These are phyloP conservation scores for Amanita jacksonii DNA, from an alignment of 768 basidiomycete species.

Conservation along the genomic window DNA sequence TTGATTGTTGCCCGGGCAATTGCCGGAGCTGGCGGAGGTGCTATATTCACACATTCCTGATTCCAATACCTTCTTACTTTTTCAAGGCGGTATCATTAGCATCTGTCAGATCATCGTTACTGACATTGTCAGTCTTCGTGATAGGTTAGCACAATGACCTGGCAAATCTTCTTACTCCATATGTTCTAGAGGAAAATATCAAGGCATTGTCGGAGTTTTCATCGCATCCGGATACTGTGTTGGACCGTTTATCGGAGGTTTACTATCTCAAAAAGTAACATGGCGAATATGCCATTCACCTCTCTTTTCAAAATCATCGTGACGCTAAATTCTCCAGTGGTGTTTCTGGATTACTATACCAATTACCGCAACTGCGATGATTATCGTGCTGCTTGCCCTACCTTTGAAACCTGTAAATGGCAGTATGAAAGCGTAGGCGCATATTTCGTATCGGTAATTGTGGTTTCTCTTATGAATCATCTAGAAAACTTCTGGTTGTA, in stretches of 20 bases:
- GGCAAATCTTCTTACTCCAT: background rate
- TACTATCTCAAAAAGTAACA: constrained; percentile 47
- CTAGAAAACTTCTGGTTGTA: constrained; percentile 52
- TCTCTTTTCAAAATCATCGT: background rate
- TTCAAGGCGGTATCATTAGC: constrained; percentile 49
- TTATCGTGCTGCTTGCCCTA: constrained; percentile 51
- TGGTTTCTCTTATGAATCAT: background rate
- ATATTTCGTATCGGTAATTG: background rate
- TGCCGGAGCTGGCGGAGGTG: constrained; percentile 58
- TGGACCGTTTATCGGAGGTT: constrained; percentile 62
- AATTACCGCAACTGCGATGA: constrained; percentile 40
- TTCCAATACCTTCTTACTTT: no score
- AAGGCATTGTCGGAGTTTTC: constrained; percentile 57
- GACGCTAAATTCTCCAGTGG: constrained; percentile 34
- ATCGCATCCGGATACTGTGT: constrained; percentile 52
- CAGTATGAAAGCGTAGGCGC: constrained; percentile 36
- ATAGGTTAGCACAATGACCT: constrained; percentile 31
- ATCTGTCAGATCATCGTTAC: constrained; percentile 65
- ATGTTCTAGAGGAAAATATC: constrained; percentile 68
- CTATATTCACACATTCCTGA: no score
- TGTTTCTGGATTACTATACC: constrained; percentile 71
- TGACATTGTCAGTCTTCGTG: constrained; percentile 65
- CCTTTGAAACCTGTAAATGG: constrained; percentile 63
- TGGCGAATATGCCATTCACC: constrained; percentile 39
- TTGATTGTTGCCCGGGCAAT: constrained; percentile 63